Evolutionary conservation across 2,329 filamentous ascomycete species (phyloP).

Genomic region (Xylaria sp.): DNA sequence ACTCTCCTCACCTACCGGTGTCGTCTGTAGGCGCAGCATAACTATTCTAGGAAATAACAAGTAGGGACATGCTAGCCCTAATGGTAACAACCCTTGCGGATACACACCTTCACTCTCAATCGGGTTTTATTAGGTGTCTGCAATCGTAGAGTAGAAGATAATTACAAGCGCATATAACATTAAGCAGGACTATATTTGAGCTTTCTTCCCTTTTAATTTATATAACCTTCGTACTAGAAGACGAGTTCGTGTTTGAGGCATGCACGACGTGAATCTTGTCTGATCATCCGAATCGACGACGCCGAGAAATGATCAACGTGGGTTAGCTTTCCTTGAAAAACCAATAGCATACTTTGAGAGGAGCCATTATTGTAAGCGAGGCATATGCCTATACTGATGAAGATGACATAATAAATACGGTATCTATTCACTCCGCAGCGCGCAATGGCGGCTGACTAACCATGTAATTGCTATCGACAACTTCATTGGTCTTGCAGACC

Average conservation of each 20-base stretch:
- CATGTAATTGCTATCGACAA: background rate
- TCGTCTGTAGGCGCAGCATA: constrained; percentile 44
- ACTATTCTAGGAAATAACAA: background rate
- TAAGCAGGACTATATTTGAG: background rate
- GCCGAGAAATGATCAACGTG: background rate
- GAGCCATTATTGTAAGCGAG: background rate
- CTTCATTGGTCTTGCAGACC: background rate
- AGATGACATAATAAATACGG: background rate
- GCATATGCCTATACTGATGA: background rate
- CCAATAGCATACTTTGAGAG: background rate
- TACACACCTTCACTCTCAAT: background rate
- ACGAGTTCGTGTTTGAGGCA: background rate
- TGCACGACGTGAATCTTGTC: background rate
- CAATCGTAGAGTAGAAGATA: background rate
- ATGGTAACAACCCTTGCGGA: background rate
- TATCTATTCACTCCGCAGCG: constrained; percentile 1
- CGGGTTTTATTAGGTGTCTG: background rate
- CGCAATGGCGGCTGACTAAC: constrained; percentile 4
- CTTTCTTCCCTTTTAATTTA: background rate
- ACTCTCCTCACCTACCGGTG: background rate
- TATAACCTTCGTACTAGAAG: background rate
- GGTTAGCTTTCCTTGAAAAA: background rate
- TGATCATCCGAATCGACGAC: background rate
- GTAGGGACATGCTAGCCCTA: background rate
- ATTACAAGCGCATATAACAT: too few species aligned